These are phyloP conservation scores for Dryas drummondii DNA, from an alignment of 306 rosid species.

Conservation along the genomic window DNA sequence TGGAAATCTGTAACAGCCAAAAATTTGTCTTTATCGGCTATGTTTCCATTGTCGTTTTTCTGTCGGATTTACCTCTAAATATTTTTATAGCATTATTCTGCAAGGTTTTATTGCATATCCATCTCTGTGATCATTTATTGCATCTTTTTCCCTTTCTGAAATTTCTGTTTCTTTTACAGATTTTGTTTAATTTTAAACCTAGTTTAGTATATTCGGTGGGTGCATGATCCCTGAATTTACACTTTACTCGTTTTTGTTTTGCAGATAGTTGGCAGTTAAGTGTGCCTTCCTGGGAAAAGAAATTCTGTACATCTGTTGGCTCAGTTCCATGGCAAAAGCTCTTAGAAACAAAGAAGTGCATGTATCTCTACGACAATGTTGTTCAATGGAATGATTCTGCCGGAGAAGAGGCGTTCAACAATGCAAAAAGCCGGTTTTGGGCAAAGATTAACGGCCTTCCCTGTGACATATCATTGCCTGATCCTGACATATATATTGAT, in stretches of 20 bases:
- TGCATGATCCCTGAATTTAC: constrained; percentile 24
- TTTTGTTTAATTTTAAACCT: constrained; percentile 1
- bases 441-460: constrained; percentile 48
- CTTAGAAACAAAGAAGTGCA: constrained; percentile 53
- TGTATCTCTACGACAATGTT: constrained; percentile 47
- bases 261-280: constrained; percentile 43
- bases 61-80: neutral
- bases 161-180: constrained; percentile 16
- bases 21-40: neutral
- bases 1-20: neutral
- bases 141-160: constrained; percentile 7
- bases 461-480: constrained; percentile 55
- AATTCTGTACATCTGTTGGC: constrained; percentile 57
- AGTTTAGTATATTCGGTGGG: constrained; percentile 8
- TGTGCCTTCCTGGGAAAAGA: constrained; percentile 78
- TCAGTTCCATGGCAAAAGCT: constrained; percentile 66
- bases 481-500: constrained; percentile 60
- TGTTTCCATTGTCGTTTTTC: constrained; percentile 8
- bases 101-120: neutral
- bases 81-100: neutral
- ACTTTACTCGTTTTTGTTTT: constrained; percentile 10
- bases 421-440: constrained; percentile 75
- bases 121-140: neutral
- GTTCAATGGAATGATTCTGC: constrained; percentile 81
- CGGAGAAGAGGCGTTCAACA: constrained; percentile 69